Evolutionary conservation across 1,139 yeast species (phyloP).

Genomic region (Yamadazyma triangularis): DNA sequence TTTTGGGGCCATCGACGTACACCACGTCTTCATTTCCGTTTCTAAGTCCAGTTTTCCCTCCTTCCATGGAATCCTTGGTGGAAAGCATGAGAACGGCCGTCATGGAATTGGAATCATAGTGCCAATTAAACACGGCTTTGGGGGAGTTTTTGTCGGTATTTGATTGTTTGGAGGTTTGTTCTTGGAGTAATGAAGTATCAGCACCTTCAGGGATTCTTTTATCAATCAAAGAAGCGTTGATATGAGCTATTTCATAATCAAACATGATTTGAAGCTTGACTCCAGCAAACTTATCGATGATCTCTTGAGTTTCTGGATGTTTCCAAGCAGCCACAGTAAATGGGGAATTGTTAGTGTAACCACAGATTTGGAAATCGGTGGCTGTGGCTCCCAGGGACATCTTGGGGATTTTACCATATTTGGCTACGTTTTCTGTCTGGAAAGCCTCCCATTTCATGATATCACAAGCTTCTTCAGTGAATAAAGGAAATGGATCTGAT

Average conservation of each 20-base stretch:
- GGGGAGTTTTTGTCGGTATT: no score
- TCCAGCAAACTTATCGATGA: slow-evolving; percentile 20
- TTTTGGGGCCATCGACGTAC: slow-evolving; percentile 3
- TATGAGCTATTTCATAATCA: slow-evolving; percentile 25
- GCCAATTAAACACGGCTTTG: slow-evolving; percentile 9
- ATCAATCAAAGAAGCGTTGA: slow-evolving; percentile 26
- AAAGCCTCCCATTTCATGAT: slow-evolving; percentile 30
- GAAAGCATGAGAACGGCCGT: slow-evolving; percentile 26
- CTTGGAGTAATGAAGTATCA: no score
- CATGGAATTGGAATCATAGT: slow-evolving; percentile 12
- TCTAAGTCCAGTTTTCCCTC: slow-evolving; percentile 24
- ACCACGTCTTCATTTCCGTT: slow-evolving; percentile 14
- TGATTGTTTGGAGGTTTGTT: slow-evolving; percentile 6
- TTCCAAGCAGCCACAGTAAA: slow-evolving; percentile 21
- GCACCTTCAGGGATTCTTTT: slow-evolving; percentile 11
- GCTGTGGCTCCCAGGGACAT: slow-evolving; percentile 19
- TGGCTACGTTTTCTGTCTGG: slow-evolving; percentile 16
- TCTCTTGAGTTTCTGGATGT: slow-evolving; percentile 15
- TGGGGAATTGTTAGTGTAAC: slow-evolving; percentile 21
- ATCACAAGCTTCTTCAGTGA: slow-evolving; percentile 28
- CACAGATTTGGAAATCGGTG: slow-evolving; percentile 28
- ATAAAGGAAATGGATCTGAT: slow-evolving; percentile 26
- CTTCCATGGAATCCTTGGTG: slow-evolving; percentile 21
- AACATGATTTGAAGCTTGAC: slow-evolving; percentile 19
- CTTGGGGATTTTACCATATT: slow-evolving; percentile 25